Base-by-base conservation (phyloP, 2,329 filamentous ascomycete species). In the Salinomyces thailandicus region DNA sequence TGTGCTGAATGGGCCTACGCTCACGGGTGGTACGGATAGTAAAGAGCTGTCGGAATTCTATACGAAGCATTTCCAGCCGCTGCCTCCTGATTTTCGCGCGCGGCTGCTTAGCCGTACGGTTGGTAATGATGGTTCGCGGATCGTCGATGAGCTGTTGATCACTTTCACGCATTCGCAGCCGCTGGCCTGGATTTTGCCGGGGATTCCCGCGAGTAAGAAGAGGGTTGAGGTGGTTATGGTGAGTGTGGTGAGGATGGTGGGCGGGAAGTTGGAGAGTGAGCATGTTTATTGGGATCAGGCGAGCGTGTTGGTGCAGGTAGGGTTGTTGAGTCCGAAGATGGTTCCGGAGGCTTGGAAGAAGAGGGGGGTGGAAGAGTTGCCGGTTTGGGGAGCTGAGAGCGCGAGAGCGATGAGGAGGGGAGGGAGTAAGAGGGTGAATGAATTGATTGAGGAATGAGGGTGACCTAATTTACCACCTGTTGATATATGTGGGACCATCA, bases 241-340 rank as follows among this genome's bases (percentile, higher is more conserved):
- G 1, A 70, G 63, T 35, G 69, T 78, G 6, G 72, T 77, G 2
- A 66, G 66, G 18, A 59, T 77, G 36, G 57, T 70, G 11, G 71
- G 62, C 0, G 69, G 67, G 0, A 69, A 67, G 44, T 53, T 77
- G 9, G 72, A 67, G 53, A 68, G 66, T 13, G 74, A 78, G 51
- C 65, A 75, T 35, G 56, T 75, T 3, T 77, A 77, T 49, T 78
- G 73, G 73, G 74, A 77, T 46, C 74, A 78, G 47, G 73, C 74
- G 7, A 70, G 63, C 32, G 73, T 77, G 5, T 52, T 78, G 11
- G 68, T 76, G 30, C 73, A 77, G 49, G 60, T 73, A 0, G 74
- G 74, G 0, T 47, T 77, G 40, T 39, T 77, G 33, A 71, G 76
- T 55, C 66, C 71, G n/a, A 71, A 73, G 39, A 46, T 64, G 2